Base-by-base conservation (phyloP, 108 stramenopile genomes). In the Bacterosira constricta region DNA sequence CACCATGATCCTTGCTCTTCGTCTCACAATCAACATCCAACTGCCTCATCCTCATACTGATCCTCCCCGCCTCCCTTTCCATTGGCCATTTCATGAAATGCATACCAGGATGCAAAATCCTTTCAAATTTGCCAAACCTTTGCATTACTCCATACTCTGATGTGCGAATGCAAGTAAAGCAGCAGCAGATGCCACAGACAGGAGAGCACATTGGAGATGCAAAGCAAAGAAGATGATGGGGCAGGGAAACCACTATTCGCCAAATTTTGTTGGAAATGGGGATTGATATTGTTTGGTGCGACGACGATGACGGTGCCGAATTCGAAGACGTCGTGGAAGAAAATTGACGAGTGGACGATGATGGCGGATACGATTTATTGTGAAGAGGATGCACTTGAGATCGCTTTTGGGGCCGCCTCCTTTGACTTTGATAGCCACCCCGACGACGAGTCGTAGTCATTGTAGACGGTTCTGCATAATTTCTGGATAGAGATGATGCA, bases 1-100 rank as follows among this genome's bases (percentile, higher is more conserved):
- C 35, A 59, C 57, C 85, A 53, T 87, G 83, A 62, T 90, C 89
- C 23, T 71, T 82, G 38, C 87, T 90, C 78, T 90, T 90, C 8
- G 87, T 84, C 55, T 85, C 89, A 54, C 82, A 83, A 30, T 46
- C 35, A 15, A 85, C 67, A 50, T 88, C 86, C 49, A 90, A 62
- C 66, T 88, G 83, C 44, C 76, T 53, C 8, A 87, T 64, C 31
- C 84, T 54, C 15, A 80, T 46, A 20, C 76, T 81, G 38, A 87
- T 60, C 41, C 68, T 69, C 9, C 78, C 80, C 10, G 69, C 82
- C 31, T 80, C 68, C 59, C 63, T 47, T 50, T 63, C 69, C 62
- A 57, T 57, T 3, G 83, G 79, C 69, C 75, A 83, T 17, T 51
- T 54, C 21, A 83, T 31, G 52, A 45, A 38, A 49, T 73, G 71